Percentiles rank a stretch among this genome's conserved stretches.
Evolutionary conservation across 2,329 filamentous ascomycete genomes (phyloP).

Genomic region (Fusarium pseudocircinatum): DNA sequence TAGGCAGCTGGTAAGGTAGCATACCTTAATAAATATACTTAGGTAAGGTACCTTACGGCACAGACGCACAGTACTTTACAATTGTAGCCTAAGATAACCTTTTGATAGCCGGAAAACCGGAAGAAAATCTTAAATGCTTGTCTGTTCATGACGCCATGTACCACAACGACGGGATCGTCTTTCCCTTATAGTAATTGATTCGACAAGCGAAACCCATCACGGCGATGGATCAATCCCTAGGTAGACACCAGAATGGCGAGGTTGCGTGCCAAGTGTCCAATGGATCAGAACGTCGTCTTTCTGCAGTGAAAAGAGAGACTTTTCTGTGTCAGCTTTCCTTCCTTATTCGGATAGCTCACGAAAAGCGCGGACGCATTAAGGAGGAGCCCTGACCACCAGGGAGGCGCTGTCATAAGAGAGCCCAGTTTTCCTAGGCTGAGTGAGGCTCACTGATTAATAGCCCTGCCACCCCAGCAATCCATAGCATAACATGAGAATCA

Average conservation of each 20-base stretch:
- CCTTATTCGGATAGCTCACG: constrained; percentile 17
- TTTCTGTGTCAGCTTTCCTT: constrained; percentile 9
- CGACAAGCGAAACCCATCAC: constrained; percentile 8
- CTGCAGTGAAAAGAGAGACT: background rate
- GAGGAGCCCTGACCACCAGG: background rate
- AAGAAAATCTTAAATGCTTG: constrained; percentile 4
- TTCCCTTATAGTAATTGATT: constrained; percentile 3
- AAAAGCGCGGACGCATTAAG: background rate
- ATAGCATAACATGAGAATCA: constrained; percentile 7
- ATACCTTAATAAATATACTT: background rate
- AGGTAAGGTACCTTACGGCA: background rate
- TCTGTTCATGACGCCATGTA: constrained; percentile 16
- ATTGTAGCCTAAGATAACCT: background rate
- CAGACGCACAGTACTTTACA: background rate
- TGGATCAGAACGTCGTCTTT: constrained; percentile 19
- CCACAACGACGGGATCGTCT: background rate
- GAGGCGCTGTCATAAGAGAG: constrained; percentile 14
- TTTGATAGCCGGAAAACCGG: constrained; percentile 2
- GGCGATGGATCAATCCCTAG: constrained; percentile 10
- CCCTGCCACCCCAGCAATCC: background rate
- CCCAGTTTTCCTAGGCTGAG: constrained; percentile 27
- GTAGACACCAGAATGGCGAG: background rate
- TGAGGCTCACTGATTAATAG: constrained; percentile 9
- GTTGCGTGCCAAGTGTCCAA: background rate
- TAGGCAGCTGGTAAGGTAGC: background rate